phyloP scores from a whole-genome alignment of 805 yeast genomes.

The Metschnikowia santaceciliae region DNA sequence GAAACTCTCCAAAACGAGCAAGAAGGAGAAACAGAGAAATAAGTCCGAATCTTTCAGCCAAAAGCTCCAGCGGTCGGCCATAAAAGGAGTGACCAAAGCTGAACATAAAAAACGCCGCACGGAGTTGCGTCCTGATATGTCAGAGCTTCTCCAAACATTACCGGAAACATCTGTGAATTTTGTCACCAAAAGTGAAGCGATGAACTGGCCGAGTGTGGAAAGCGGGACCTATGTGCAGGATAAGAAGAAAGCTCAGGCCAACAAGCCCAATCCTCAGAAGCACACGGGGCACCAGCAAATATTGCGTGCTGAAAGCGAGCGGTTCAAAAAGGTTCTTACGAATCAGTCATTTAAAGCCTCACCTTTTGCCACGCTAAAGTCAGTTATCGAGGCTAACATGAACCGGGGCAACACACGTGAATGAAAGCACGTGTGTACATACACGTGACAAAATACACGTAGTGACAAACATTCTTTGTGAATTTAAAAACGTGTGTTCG shows the following conservation, averaged over 20 bases:
- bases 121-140: slow-evolving; percentile 60
- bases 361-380: slow-evolving; percentile 64
- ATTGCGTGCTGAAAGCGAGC: slow-evolving; percentile 52
- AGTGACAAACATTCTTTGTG: too few relatives aligned
- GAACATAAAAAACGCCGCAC: slow-evolving; percentile 58
- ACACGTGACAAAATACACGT: too few relatives aligned
- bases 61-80: slow-evolving; percentile 23
- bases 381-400: slow-evolving; percentile 39
- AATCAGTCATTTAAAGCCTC: slow-evolving; percentile 51
- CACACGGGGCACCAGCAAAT: slow-evolving; percentile 41
- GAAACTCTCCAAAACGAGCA: slow-evolving; percentile 49
- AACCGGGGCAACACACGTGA: slow-evolving; percentile 1
- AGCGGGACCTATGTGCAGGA: slow-evolving; percentile 18
- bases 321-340: slow-evolving; percentile 56
- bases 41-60: slow-evolving; percentile 38
- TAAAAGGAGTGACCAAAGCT: slow-evolving; percentile 59
- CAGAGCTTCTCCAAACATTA: slow-evolving; percentile 55
- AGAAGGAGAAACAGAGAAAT: slow-evolving; percentile 47
- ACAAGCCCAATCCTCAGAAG: slow-evolving; percentile 50
- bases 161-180: slow-evolving; percentile 27
- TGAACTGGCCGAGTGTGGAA: slow-evolving; percentile 4
- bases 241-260: slow-evolving; percentile 23
- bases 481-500: neutral
- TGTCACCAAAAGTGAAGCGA: slow-evolving; percentile 10
- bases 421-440: too few relatives aligned